Evolutionary conservation across 2,329 filamentous ascomycete genomes (phyloP).

Genomic region (Rugonectria rugulosa): DNA sequence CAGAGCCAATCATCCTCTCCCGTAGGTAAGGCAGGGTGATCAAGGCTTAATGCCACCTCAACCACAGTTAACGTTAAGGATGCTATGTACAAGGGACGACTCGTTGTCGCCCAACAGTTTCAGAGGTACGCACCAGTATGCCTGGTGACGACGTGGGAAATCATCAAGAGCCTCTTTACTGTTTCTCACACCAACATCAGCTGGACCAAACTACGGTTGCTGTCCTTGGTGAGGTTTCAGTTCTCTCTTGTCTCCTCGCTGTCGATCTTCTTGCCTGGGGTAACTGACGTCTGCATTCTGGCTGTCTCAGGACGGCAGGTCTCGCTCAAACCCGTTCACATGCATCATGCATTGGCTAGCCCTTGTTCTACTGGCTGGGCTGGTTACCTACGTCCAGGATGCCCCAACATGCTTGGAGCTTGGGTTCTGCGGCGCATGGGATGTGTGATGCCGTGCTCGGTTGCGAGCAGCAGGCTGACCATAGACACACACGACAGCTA

Average conservation of each 20-base stretch:
- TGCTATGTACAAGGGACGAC: no score
- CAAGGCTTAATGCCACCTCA: no score
- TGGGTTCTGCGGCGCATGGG: slow-evolving; percentile 8
- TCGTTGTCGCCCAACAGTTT: background rate
- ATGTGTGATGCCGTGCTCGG: slow-evolving; percentile 15
- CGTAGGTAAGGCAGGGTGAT: background rate
- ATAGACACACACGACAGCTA: slow-evolving; percentile 5
- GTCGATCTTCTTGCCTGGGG: slow-evolving; percentile 11
- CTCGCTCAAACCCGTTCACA: slow-evolving; percentile 26
- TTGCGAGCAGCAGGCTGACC: background rate
- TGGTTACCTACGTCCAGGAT: background rate
- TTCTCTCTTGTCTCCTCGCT: slow-evolving; percentile 6
- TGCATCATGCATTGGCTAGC: slow-evolving; percentile 20
- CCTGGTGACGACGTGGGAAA: background rate
- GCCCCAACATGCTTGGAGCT: background rate
- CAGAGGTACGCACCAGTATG: background rate
- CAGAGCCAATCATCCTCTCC: slow-evolving; percentile 9
- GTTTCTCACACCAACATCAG: background rate
- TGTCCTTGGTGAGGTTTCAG: background rate
- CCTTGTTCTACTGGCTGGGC: background rate
- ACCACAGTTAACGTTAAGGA: no score
- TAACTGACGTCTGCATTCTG: slow-evolving; percentile 8
- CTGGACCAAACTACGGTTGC: background rate
- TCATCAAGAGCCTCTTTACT: background rate
- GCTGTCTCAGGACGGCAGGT: slow-evolving; percentile 16